phyloP scores from a whole-genome alignment of 2,329 filamentous ascomycete species.

The Lachnellula cervina region DNA sequence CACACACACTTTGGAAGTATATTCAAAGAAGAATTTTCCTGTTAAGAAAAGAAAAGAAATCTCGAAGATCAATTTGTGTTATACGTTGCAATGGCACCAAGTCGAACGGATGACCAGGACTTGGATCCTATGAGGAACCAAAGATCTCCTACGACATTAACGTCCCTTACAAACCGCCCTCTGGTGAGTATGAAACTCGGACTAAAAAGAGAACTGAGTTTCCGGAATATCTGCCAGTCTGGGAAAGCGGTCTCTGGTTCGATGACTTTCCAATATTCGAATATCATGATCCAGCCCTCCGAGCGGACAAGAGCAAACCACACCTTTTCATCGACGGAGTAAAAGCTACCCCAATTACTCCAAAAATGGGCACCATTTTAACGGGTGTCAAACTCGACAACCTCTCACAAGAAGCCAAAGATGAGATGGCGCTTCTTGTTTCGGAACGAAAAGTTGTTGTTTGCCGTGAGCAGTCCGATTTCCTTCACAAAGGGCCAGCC shows the following conservation, averaged over 20 bases:
- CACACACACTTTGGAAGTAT: background rate
- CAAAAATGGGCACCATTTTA: constrained; percentile 39
- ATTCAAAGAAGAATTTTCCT: no score
- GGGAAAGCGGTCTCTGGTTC: constrained; percentile 41
- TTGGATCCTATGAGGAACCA: constrained; percentile 10
- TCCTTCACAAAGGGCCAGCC: constrained; percentile 52
- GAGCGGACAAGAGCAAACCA: constrained; percentile 60
- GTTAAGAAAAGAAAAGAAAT: no score
- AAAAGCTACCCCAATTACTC: constrained; percentile 52
- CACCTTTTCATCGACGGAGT: constrained; percentile 55
- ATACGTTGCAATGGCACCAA: constrained; percentile 17
- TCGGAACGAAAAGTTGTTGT: constrained; percentile 38
- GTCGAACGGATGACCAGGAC: constrained; percentile 19
- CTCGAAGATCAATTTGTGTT: no score
- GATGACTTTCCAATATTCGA: constrained; percentile 40
- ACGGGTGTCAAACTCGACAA: constrained; percentile 36
- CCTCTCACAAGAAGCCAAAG: constrained; percentile 35
- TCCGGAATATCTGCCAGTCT: constrained; percentile 42
- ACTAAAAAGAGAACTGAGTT: constrained; percentile 36
- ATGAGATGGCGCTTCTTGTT: constrained; percentile 40
- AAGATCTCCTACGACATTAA: constrained; percentile 40
- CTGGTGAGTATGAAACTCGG: constrained; percentile 34
- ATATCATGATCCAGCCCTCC: constrained; percentile 42
- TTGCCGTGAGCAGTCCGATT: constrained; percentile 48
- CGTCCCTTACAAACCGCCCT: constrained; percentile 40